Base-by-base conservation (phyloP, 306 rosid genomes). In the Trifolium dubium region DNA sequence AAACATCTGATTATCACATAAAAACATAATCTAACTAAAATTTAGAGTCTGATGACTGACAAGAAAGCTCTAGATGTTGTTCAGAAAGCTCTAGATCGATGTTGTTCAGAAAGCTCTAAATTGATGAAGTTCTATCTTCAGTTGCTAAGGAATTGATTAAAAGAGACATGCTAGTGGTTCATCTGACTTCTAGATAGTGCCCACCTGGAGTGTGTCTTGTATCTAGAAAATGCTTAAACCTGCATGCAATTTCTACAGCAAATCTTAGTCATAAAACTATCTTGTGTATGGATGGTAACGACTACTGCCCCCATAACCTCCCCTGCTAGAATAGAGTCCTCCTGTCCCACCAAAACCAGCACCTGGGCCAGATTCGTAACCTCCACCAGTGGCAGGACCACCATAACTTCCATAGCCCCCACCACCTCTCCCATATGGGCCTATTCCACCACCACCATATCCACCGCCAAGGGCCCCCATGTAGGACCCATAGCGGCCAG, bases 271-370 rank as follows among this genome's bases (percentile, higher is more conserved):
- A 79, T 71, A 56, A 51, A 83, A 75, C 94, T 87, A 86, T 83
- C 89, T 79, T 72, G 86, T 73, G 69, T 83, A 86, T 49, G 89
- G 89, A 79, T 86, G 89, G 77, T 80, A 82, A 14, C 89, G 86
- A 77, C 81, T 85, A 82, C 79, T 77, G 64, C 89, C 89, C 58
- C 86, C 83, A 73, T 85, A 85, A 76, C 83, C 58, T 70, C 81
- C 86, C 78, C 87, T 86, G 83, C 82, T 78, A 76, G 82, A 75
- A 80, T 83, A 86, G 10, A 63, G 39, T 39, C 85, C 89, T 68
- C 87, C 87, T 1, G 85, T 61, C 31, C 87, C 89, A 14, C 84
- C 84, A 78, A 77, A 86, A 71, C 85, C 85, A 75, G 77, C 63
- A 80, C 80, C 73, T 13, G 85, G 69, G 75, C 81, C 85, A 15